Base-by-base conservation (phyloP, 768 basidiomycete genomes). In the Suillus subalutaceus region DNA sequence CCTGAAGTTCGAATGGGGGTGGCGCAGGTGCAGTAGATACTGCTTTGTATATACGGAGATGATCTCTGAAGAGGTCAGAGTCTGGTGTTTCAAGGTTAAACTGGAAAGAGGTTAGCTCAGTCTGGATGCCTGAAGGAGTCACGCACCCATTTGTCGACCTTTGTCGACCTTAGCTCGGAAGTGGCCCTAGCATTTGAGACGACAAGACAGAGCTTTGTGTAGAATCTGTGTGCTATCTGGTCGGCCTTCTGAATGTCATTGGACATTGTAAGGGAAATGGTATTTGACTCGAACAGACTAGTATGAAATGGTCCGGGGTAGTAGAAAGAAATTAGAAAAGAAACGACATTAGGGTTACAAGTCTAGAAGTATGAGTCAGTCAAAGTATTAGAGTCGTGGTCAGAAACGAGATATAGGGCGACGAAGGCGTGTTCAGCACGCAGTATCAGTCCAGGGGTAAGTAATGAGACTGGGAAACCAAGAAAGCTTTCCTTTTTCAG, bases 71-170 rank as follows among this genome's bases (percentile, higher is more conserved):
- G n/a, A 82, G 71, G 67, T 92, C 88, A 40, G 86, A 84, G 77
- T 92, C 90, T 26, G 89, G 89, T 1, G 87, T 91, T 78, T 93
- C 91, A 62, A 93, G 81, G 77, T 93, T 93, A 83, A 93, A 93
- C 92, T 93, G 64, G 65, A 55, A 48, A 66, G 40, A 57, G 23
- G 57, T 35, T 35, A 46, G 30, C 52, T 32, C 37, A 35, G 16
- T n/a, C 37, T 23, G 18, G 3, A 55, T 37, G 46, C n/a, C 15
- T 61, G 3, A 32, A 23, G n/a, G 3, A 15, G 13, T 18, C 20
- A 80, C 91, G 66, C 60, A 93, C 92, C 92, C 93, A 94, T 85
- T 91, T 93, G 74, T 94, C 92, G 55, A 85, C 78, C 81, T 86
- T 92, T 46, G 79, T 77, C 67, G 71, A 68, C 65, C 70, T 76